Evolutionary conservation across 257 asterid species (phyloP).

Genomic region (Asclepias syriaca): DNA sequence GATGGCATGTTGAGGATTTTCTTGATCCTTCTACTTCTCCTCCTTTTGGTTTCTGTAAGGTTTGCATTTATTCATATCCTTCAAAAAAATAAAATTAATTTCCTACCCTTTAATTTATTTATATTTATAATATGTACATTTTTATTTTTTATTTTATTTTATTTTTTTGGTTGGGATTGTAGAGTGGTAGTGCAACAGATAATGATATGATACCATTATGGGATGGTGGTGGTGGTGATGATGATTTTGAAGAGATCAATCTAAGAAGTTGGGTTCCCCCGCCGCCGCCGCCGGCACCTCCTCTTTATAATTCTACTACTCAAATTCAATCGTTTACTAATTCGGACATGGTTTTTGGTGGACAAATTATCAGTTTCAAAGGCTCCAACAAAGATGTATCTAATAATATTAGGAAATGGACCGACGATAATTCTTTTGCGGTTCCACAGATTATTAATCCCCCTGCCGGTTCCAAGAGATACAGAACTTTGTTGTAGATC

Average conservation of each 20-base stretch:
- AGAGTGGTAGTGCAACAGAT: slow-evolving; percentile 32
- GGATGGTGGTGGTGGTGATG: slow-evolving; percentile 34
- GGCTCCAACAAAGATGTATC: slow-evolving; percentile 34
- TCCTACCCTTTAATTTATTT: too few species aligned
- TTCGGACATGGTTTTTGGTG: slow-evolving; percentile 29
- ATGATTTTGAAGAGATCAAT: slow-evolving; percentile 24
- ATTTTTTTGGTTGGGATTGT: background rate
- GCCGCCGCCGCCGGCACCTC: slow-evolving; percentile 18
- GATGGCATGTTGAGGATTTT: slow-evolving; percentile 90
- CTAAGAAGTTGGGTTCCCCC: slow-evolving; percentile 61
- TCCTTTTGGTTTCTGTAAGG: slow-evolving; percentile 50
- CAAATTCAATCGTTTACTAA: slow-evolving; percentile 34
- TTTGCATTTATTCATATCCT: slow-evolving; percentile 21
- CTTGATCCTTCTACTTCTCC: slow-evolving; percentile 55
- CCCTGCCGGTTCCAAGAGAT: slow-evolving; percentile 22
- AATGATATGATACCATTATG: slow-evolving; percentile 48
- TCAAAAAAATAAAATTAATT: too few species aligned
- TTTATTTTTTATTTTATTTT: too few species aligned
- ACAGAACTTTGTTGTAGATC: slow-evolving; percentile 19
- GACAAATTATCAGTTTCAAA: slow-evolving; percentile 34
- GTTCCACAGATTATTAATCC: slow-evolving; percentile 63
- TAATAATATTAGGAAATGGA: slow-evolving; percentile 34
- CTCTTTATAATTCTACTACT: background rate
- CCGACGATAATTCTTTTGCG: slow-evolving; percentile 52
- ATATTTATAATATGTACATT: too few species aligned